Evolutionary conservation across 495 filamentous ascomycete species (phyloP).

Genomic region (Elasticomyces elasticus): DNA sequence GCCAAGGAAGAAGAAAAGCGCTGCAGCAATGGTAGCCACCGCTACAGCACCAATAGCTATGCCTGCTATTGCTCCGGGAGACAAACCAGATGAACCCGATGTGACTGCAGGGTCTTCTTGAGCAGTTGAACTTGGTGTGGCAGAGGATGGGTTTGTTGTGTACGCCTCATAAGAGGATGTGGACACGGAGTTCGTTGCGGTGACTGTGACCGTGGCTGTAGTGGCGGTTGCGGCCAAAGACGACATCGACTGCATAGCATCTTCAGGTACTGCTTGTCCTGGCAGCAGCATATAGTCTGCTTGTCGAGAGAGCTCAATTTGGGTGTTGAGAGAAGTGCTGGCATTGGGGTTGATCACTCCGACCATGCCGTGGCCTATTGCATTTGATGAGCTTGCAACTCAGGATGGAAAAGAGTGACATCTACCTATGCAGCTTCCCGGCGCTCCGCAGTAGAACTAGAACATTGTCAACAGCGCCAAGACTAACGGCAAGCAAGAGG

Average conservation of each 20-base stretch:
- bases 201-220: slow-evolving; percentile 9
- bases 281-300: slow-evolving; percentile 33
- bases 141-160: not conserved
- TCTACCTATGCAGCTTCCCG: slow-evolving; percentile 31
- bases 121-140: not conserved
- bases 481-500: not conserved
- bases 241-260: slow-evolving; percentile 17
- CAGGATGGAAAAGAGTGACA: not conserved
- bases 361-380: slow-evolving; percentile 29
- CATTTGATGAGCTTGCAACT: too few relatives aligned
- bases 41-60: slow-evolving; percentile 34
- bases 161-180: not conserved
- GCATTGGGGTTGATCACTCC: slow-evolving; percentile 40
- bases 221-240: slow-evolving; percentile 16
- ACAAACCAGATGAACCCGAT: slow-evolving; percentile 18
- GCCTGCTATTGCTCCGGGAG: slow-evolving; percentile 37
- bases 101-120: not conserved
- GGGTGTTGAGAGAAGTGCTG: slow-evolving; percentile 23
- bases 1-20: slow-evolving; percentile 35
- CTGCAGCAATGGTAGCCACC: slow-evolving; percentile 31
- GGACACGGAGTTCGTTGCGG: not conserved
- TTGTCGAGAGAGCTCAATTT: slow-evolving; percentile 25
- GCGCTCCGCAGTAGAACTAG: slow-evolving; percentile 47
- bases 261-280: slow-evolving; percentile 32
- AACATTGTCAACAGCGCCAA: not conserved